phyloP scores from a whole-genome alignment of 805 yeast genomes.

The Schizosaccharomyces pombe region DNA sequence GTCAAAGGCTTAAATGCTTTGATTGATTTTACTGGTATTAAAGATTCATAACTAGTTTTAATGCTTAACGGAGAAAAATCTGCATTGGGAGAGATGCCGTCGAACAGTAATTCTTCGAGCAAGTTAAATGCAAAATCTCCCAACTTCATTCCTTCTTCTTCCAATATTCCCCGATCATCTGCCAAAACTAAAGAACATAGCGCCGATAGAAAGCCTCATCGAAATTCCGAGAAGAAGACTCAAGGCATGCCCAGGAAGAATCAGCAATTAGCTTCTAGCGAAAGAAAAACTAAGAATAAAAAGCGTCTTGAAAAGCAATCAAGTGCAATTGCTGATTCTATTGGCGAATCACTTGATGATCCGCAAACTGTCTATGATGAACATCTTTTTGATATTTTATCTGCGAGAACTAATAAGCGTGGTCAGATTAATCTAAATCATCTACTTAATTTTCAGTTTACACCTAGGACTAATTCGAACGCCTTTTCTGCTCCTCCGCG shows the following conservation, averaged over 20 bases:
- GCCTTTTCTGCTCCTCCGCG: not conserved
- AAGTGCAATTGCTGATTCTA: not conserved
- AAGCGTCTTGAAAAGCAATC: not conserved
- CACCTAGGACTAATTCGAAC: conserved; percentile 8
- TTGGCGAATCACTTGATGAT: not conserved
- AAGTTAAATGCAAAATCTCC: not conserved
- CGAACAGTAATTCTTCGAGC: too few species aligned
- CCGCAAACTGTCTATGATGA: not conserved
- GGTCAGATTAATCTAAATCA: conserved; percentile 8
- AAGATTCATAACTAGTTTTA: too few species aligned
- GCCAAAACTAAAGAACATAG: not conserved
- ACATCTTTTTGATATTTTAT: not conserved
- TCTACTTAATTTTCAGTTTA: conserved; percentile 9
- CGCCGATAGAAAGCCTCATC: not conserved
- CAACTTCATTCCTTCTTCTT: not conserved
- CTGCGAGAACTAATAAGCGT: not conserved
- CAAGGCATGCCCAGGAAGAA: not conserved
- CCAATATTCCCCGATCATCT: not conserved
- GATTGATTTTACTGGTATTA: too few species aligned
- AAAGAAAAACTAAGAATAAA: not conserved
- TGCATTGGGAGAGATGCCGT: too few species aligned
- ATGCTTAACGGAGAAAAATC: too few species aligned
- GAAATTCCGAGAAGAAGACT: not conserved
- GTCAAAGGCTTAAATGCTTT: too few species aligned
- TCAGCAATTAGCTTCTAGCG: not conserved